Base-by-base conservation (phyloP, 2,329 filamentous ascomycete species). In the Fusarium circinatum region DNA sequence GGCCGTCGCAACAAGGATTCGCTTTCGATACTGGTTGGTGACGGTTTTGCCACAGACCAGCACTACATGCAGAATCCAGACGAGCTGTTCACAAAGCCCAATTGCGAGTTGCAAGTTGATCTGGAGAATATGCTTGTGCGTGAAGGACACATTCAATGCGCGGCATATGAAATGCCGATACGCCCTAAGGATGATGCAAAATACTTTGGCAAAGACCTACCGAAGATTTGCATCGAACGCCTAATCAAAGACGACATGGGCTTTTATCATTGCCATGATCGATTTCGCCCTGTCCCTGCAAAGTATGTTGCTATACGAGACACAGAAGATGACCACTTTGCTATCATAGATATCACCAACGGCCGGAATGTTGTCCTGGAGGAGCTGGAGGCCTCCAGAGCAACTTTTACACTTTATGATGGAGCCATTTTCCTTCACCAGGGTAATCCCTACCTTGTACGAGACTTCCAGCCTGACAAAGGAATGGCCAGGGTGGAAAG, bases 361-460 rank as follows among this genome's bases (percentile, higher is more conserved):
- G 91, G 91, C 32, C 90, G 90, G 62, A 98, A 98, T 79, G 85
- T 91, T 1, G 93, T 99, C 0, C 88, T 99, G 4, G 96, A 99
- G 85, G 95, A 98, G 83, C 88, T 99, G n/a, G 96, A 98, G 83
- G 94, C 95, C 4, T 96, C 93, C 4, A 91, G 96, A n/a, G 96
- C 96, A 3, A 96, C 94, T 75, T 98, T 98, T 82, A 98, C 95
- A 3, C 89, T 99, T 68, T 99, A 99, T 82, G 96, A 98, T 81
- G 96, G 96, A 18, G 96, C 94, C 49, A 98, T 99, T 71, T 99
- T 97, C 84, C 86, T 99, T 10, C 96, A 99, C 78, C 96, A 99
- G 83, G 96, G 96, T n/a, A 91, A 91, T 72, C 96, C 92, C 3
- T 99, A 98, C 79, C 88, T 98, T 6, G 94, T 99, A 59, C 93